Conservation (phyloP, 345 rosid genomes). For the Firmiana major region DNA sequence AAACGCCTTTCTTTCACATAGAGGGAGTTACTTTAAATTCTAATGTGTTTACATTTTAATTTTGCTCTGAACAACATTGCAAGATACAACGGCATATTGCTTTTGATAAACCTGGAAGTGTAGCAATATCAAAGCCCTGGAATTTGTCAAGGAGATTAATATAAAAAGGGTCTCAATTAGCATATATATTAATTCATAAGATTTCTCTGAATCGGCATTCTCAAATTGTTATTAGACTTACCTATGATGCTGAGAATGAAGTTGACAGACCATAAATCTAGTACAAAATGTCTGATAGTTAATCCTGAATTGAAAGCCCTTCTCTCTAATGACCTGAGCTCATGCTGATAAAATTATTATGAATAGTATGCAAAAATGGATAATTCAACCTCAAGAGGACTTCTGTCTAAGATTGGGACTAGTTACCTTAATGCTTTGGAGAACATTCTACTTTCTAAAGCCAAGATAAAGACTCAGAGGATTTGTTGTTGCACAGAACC, state of each 20-base stretch:
- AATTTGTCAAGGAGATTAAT: not conserved
- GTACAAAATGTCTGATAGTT: not conserved
- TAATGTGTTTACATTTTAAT: not conserved
- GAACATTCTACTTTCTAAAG: not conserved
- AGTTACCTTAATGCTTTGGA: not conserved
- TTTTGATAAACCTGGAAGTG: not conserved
- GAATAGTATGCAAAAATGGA: not conserved
- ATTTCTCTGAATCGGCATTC: not conserved
- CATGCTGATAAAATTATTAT: not conserved
- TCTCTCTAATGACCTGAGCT: not conserved
- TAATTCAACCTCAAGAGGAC: not conserved
- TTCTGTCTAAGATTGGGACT: not conserved
- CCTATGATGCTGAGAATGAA: not conserved
- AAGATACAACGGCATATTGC: not conserved
- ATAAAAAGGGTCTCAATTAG: not conserved
- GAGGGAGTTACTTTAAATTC: not conserved
- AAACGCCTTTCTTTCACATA: slow-evolving; percentile 4
- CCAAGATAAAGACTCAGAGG: not conserved
- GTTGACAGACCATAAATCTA: not conserved
- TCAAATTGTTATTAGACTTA: not conserved
- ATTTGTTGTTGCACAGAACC: not conserved
- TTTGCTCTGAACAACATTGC: not conserved
- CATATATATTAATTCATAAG: not conserved
- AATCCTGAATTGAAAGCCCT: not conserved
- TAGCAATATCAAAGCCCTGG: not conserved